Percentiles rank a stretch among this genome's conserved stretches.
phyloP scores from a whole-genome alignment of 164 flowering plant genomes.

The Malania oleifera region DNA sequence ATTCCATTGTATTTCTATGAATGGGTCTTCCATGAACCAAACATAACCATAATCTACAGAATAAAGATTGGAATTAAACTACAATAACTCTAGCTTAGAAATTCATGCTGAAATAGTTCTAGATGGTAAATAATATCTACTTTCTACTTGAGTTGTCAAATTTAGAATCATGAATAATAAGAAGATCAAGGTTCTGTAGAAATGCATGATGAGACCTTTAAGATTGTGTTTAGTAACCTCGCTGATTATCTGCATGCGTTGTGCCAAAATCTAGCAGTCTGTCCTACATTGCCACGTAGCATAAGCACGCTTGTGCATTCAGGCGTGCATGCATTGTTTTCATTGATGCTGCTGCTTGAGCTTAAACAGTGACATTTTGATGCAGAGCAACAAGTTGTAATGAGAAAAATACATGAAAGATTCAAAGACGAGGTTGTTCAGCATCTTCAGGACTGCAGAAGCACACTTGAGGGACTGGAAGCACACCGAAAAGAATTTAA shows the following conservation, averaged over 20 bases:
- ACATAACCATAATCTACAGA: no score
- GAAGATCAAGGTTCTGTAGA: neutral
- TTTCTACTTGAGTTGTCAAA: neutral
- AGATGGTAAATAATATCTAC: neutral
- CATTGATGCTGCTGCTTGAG: neutral
- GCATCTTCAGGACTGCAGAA: constrained; percentile 56
- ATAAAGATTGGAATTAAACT: neutral
- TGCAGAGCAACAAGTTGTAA: constrained; percentile 68
- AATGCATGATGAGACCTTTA: neutral
- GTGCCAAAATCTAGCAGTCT: no score
- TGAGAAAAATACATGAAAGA: constrained; percentile 46
- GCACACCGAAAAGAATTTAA: constrained; percentile 49
- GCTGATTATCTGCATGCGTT: neutral
- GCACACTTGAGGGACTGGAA: constrained; percentile 57
- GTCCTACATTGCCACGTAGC: no score
- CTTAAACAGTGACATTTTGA: constrained; percentile 10
- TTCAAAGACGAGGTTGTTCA: constrained; percentile 62
- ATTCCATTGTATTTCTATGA: no score
- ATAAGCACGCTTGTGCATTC: no score
- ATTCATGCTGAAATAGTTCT: neutral
- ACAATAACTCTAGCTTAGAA: neutral
- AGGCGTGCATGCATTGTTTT: neutral
- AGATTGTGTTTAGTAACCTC: neutral
- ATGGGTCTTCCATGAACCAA: no score
- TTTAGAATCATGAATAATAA: no score